Conservation (phyloP, 495 filamentous ascomycete genomes). For the Podospora comata region DNA sequence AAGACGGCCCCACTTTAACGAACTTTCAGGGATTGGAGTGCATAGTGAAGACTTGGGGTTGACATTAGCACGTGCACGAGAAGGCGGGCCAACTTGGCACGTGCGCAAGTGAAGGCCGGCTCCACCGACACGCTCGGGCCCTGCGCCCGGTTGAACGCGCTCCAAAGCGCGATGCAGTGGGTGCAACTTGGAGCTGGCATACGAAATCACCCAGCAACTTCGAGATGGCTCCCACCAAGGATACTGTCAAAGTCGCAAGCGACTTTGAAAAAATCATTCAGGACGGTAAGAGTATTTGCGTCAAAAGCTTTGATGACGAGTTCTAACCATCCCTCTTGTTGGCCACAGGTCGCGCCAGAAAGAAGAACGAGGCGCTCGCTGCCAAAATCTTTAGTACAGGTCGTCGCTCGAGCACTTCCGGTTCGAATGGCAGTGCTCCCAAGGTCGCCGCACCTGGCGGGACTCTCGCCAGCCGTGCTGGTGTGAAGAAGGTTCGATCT, state of each 20-base stretch:
- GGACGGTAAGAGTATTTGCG: slow-evolving; percentile 46
- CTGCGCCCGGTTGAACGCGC: background rate
- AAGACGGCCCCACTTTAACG: too few relatives aligned
- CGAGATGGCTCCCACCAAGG: slow-evolving; percentile 27
- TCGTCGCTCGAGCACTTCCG: slow-evolving; percentile 56
- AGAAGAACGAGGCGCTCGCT: slow-evolving; percentile 68
- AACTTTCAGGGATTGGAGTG: too few relatives aligned
- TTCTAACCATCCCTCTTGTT: slow-evolving; percentile 22
- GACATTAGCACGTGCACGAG: background rate
- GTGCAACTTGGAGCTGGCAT: background rate
- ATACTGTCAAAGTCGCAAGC: slow-evolving; percentile 43
- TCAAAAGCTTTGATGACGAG: slow-evolving; percentile 12
- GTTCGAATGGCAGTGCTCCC: slow-evolving; percentile 29
- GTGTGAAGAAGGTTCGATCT: slow-evolving; percentile 62
- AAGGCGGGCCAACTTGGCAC: background rate
- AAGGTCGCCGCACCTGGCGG: slow-evolving; percentile 40
- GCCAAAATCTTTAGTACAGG: slow-evolving; percentile 65
- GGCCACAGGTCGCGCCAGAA: slow-evolving; percentile 60
- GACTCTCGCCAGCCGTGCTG: slow-evolving; percentile 72
- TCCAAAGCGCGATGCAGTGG: background rate
- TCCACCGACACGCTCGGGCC: background rate
- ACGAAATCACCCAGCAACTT: background rate
- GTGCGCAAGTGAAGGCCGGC: background rate
- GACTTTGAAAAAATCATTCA: slow-evolving; percentile 67
- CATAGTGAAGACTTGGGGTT: too few relatives aligned